Percentiles rank a stretch among this genome's conserved stretches.
These are phyloP conservation scores for Takashimella tepidaria DNA, from an alignment of 1,284 basidiomycete genomes.

Conservation along the genomic window DNA sequence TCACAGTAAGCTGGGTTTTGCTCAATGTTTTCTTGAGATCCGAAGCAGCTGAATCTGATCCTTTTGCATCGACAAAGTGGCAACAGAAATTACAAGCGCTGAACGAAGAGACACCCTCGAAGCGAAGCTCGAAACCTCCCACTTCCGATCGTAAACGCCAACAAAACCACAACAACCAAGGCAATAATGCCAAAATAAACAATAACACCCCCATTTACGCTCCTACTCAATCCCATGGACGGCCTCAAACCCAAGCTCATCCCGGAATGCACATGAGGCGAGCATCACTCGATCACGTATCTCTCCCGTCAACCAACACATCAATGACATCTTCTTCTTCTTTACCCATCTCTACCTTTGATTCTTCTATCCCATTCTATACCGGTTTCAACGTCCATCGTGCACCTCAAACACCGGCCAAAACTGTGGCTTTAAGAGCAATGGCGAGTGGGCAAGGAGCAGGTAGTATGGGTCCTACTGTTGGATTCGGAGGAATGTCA, in stretches of 20 bases:
- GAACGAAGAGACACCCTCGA: slow-evolving; percentile 10
- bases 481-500: slow-evolving; percentile 2
- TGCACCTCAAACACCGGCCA: slow-evolving; percentile 41
- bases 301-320: slow-evolving; percentile 8
- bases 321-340: slow-evolving; percentile 2
- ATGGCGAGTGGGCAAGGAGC: slow-evolving; percentile 10
- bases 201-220: no score
- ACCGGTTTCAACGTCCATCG: slow-evolving; percentile 39
- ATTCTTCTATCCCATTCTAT: slow-evolving; percentile 29
- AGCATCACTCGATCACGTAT: slow-evolving; percentile 24
- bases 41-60: slow-evolving; percentile 1
- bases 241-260: slow-evolving; percentile 11
- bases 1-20: slow-evolving; percentile 24
- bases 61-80: slow-evolving; percentile 24
- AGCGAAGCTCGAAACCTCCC: slow-evolving; percentile 5
- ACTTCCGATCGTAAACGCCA: slow-evolving; percentile 12
- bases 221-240: no score
- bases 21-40: no score
- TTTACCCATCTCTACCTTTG: slow-evolving; percentile 24
- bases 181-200: no score
- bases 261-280: slow-evolving; percentile 18
- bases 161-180: not conserved
- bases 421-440: slow-evolving; percentile 7
- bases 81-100: slow-evolving; percentile 34
- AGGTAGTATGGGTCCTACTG: not conserved